phyloP scores from a whole-genome alignment of 2,329 filamentous ascomycete genomes.

The Fusarium compactum region DNA sequence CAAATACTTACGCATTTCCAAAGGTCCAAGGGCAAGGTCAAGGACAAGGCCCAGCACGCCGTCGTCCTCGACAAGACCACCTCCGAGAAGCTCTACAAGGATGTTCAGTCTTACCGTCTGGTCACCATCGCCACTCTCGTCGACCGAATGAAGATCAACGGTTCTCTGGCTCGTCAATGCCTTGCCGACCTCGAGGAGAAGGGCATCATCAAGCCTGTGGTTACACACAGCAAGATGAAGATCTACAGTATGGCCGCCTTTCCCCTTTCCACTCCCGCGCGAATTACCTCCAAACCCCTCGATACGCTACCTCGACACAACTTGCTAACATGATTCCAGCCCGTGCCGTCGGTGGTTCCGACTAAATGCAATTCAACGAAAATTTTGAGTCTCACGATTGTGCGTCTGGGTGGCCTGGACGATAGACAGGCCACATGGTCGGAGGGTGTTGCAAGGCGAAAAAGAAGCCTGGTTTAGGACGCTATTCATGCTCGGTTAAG shows the following conservation, averaged over 20 bases:
- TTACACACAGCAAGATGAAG: conserved; percentile 95
- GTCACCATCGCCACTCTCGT: conserved; percentile 98
- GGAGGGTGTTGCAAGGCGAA: conserved; percentile 52
- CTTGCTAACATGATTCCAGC: conserved; percentile 59
- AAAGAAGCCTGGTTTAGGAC: conserved; percentile 54
- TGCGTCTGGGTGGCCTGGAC: conserved; percentile 55
- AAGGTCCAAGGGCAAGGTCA: conserved; percentile 76
- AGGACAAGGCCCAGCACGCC: conserved; percentile 99
- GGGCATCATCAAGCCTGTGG: conserved; percentile 98
- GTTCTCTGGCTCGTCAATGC: conserved; percentile 91
- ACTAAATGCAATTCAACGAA: conserved; percentile 53
- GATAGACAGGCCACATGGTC: conserved; percentile 52
- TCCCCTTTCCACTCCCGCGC: conserved; percentile 20
- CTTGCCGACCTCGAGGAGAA: conserved; percentile 95
- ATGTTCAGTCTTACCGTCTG: conserved; percentile 99
- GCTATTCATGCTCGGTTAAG: conserved; percentile 57
- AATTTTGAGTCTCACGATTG: conserved; percentile 54
- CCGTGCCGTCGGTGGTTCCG: conserved; percentile 68
- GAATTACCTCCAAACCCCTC: not conserved
- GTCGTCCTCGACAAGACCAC: conserved; percentile 98
- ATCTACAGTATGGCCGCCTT: conserved; percentile 83
- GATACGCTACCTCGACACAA: conserved; percentile 1
- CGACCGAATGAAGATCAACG: conserved; percentile 99
- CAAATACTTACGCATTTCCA: conserved; percentile 34
- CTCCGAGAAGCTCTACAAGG: conserved; percentile 99